Evolutionary conservation across 2,329 filamentous ascomycete genomes (phyloP), one percentile per base, ranked within the genome.

Genomic region (Podosphaera fusca): DNA sequence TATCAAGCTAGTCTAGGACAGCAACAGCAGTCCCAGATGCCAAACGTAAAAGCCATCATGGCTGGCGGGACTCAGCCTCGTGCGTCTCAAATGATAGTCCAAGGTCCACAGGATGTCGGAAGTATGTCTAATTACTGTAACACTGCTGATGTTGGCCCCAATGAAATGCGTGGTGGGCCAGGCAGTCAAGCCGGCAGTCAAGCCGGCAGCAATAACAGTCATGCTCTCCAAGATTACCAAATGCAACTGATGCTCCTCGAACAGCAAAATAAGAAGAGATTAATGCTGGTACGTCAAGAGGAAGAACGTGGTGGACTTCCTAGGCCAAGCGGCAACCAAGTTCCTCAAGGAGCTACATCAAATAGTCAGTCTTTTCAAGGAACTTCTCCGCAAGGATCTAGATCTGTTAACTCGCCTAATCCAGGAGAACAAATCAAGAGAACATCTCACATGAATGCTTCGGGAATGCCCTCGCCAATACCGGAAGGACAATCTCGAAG

Each of bases 241-340:
- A 89, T 89, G 85, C 85, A 90, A 68, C 71, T 90, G 67, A 90
- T 89, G 85, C 71, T 89, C 55, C 75, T 90, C 14, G 85, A 90
- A 70, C 85, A 89, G 69, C 85, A 90, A 70, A 90, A 90, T 64
- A 90, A 89, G 74, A 89, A 88, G 70, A 75, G 85, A 21, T 74
- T 90, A 54, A 81, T 88, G 74, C 87, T 88, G 84, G 85, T 85
- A 42, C 80, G 85, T 21, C 84, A 82, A 66, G 80, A 77, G 66
- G 85, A 90, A 68, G 86, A 89, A 61, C 21, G 21, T 42, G 79
- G 72, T 65, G 76, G 81, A 68, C 75, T 73, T 59, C 38, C 36
- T 46, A 61, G 64, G 31, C 71, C 73, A 42, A 72, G 75, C 56
- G 75, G 73, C 56, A 74, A 72, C 36, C 73, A 74, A 57, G 77